phyloP scores from a whole-genome alignment of 2,329 filamentous ascomycete species.

The Albifimbria verrucaria region DNA sequence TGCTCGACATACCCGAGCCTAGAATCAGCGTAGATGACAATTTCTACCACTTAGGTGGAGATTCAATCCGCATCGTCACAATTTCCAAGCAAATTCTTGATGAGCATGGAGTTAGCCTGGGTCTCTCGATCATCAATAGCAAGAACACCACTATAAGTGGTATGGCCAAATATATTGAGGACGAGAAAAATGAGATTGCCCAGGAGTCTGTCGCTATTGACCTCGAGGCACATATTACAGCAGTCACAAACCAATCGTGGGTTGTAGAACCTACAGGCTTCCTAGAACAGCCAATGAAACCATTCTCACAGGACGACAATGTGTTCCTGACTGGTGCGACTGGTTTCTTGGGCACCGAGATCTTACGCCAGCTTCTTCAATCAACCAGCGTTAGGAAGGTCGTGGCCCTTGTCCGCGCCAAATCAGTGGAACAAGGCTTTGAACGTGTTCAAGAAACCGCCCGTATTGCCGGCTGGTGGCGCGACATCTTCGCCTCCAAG shows the following conservation, averaged over 20 bases:
- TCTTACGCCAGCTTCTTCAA: conserved; percentile 1
- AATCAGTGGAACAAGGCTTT: conserved; percentile 4
- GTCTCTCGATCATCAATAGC: conserved; percentile 13
- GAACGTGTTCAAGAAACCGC: conserved; percentile 10
- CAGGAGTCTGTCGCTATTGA: background rate
- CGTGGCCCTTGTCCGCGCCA: conserved; percentile 5
- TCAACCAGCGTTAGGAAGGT: conserved; percentile 26
- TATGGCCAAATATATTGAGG: conserved; percentile 13
- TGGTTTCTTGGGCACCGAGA: conserved; percentile 7
- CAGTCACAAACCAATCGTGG: background rate
- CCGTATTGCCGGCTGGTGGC: conserved; percentile 13
- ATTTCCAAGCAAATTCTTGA: conserved; percentile 10
- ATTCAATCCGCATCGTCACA: conserved; percentile 16
- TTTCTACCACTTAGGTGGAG: conserved; percentile 16
- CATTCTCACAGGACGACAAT: background rate
- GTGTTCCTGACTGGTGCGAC: conserved; percentile 10
- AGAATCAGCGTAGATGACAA: conserved; percentile 14
- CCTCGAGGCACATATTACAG: background rate
- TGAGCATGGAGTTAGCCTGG: conserved; percentile 11
- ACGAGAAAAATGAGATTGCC: background rate
- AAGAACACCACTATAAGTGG: conserved; percentile 14
- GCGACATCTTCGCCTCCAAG: conserved; percentile 21
- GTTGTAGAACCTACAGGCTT: background rate
- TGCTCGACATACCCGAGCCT: conserved; percentile 6
- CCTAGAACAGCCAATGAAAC: background rate